These are phyloP conservation scores for Hanseniaspora pseudoguilliermondii DNA, from an alignment of 805 yeast species.

Conservation along the genomic window DNA sequence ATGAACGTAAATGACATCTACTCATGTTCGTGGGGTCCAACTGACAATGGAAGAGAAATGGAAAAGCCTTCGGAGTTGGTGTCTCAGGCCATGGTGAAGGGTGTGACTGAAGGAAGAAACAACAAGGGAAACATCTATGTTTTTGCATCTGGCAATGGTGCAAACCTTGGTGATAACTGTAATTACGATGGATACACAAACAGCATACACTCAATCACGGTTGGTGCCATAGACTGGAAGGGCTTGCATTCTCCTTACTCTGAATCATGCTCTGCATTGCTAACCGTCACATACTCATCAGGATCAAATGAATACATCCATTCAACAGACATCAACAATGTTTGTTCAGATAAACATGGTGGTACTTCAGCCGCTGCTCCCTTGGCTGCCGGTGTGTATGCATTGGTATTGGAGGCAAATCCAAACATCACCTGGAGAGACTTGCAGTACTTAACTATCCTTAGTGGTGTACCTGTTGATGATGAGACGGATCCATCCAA, in stretches of 20 bases:
- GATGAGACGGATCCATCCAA: slow-evolving; percentile 46
- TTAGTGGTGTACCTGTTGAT: slow-evolving; percentile 51
- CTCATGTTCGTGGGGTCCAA: slow-evolving; percentile 98
- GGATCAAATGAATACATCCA: slow-evolving; percentile 83
- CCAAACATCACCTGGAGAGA: slow-evolving; percentile 93
- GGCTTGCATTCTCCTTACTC: slow-evolving; percentile 83
- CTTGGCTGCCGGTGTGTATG: slow-evolving; percentile 88
- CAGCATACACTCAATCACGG: slow-evolving; percentile 86
- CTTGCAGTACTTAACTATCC: slow-evolving; percentile 68
- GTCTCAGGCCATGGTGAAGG: slow-evolving; percentile 69
- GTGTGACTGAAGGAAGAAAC: slow-evolving; percentile 67
- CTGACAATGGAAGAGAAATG: slow-evolving; percentile 79
- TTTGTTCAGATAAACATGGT: slow-evolving; percentile 69
- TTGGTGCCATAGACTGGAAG: slow-evolving; percentile 79
- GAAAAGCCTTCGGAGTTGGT: slow-evolving; percentile 75
- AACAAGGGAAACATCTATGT: slow-evolving; percentile 81
- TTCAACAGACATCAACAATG: slow-evolving; percentile 63
- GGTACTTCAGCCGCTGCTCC: slow-evolving; percentile 99
- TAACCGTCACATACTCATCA: slow-evolving; percentile 86
- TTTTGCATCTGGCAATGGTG: slow-evolving; percentile 95
- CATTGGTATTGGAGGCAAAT: slow-evolving; percentile 68
- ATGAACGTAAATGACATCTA: slow-evolving; percentile 80
- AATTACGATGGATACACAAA: slow-evolving; percentile 96
- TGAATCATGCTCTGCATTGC: slow-evolving; percentile 86
- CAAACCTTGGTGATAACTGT: slow-evolving; percentile 69